Evolutionary conservation across 345 rosid species (phyloP).

Genomic region (Schrenkiella parvula): DNA sequence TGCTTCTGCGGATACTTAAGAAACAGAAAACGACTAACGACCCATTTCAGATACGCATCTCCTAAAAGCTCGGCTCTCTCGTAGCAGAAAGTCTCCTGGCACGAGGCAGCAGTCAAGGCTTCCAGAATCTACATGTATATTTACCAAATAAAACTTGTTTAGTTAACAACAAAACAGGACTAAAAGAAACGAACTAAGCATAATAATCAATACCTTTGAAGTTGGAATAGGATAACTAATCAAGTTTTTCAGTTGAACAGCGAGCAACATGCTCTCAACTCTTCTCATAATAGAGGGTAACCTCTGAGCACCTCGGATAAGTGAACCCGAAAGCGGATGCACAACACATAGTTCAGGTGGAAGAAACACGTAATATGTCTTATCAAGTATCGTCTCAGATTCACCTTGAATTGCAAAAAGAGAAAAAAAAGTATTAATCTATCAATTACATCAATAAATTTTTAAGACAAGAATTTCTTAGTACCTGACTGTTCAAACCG

Average conservation of each 20-base stretch:
- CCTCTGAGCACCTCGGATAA: constrained; percentile 97
- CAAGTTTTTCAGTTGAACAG: constrained; percentile 70
- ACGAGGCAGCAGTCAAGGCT: constrained; percentile 96
- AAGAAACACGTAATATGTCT: constrained; percentile 88
- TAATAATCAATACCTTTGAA: constrained; percentile 51
- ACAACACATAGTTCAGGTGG: constrained; percentile 91
- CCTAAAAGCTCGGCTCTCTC: constrained; percentile 99
- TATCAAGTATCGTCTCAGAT: constrained; percentile 70
- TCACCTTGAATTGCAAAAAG: constrained; percentile 48
- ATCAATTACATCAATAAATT: neutral
- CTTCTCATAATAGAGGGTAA: constrained; percentile 96
- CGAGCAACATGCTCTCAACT: constrained; percentile 95
- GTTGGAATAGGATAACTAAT: constrained; percentile 69
- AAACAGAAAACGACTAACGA: constrained; percentile 88
- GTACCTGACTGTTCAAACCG: constrained; percentile 92
- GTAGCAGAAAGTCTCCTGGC: constrained; percentile 98
- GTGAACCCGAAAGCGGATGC: constrained; percentile 95
- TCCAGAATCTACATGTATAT: constrained; percentile 64
- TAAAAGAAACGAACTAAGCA: neutral
- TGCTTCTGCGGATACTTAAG: constrained; percentile 96
- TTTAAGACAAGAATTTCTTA: neutral
- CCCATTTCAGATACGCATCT: constrained; percentile 99
- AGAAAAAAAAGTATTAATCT: neutral
- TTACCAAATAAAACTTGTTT: neutral
- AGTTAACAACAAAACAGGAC: neutral